Evolutionary conservation across 2,329 filamentous ascomycete species (phyloP).

Genomic region (Sporothrix curviconia): DNA sequence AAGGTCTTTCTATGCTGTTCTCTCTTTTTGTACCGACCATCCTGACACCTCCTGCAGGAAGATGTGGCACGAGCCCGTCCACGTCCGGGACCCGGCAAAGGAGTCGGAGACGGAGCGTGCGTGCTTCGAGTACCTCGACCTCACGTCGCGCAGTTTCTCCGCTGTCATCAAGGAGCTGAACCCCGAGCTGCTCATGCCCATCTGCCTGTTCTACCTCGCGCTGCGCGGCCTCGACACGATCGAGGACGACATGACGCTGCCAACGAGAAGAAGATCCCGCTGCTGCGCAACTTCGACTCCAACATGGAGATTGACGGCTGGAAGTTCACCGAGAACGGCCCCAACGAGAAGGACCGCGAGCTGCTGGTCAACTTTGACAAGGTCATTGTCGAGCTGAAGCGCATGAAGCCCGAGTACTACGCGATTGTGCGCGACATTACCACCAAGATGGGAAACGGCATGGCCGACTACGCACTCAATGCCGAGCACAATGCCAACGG

Average conservation of each 20-base stretch:
- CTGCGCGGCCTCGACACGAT: constrained; percentile 94
- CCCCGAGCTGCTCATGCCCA: constrained; percentile 82
- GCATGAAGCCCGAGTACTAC: constrained; percentile 77
- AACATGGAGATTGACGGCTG: constrained; percentile 78
- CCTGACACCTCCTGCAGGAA: constrained; percentile 55
- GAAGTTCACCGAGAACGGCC: constrained; percentile 80
- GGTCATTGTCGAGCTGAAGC: constrained; percentile 79
- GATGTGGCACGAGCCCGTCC: constrained; percentile 91
- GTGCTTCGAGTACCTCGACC: constrained; percentile 80
- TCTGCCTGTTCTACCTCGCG: constrained; percentile 85
- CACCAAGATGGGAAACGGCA: constrained; percentile 92
- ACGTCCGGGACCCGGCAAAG: constrained; percentile 69
- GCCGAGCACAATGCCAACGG: constrained; percentile 73
- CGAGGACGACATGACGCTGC: constrained; percentile 95
- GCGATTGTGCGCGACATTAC: constrained; percentile 90
- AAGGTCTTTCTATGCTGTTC: constrained; percentile 11
- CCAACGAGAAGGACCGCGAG: constrained; percentile 89
- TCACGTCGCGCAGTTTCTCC: constrained; percentile 89
- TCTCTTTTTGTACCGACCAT: background rate
- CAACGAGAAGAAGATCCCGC: constrained; percentile 72
- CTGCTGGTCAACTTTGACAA: constrained; percentile 88
- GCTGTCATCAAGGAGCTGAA: constrained; percentile 94
- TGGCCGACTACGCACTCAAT: constrained; percentile 91
- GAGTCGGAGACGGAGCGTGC: constrained; percentile 67
- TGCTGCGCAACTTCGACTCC: constrained; percentile 75